A percentile compares a stretch with the other conserved stretches of the same genome.
phyloP scores from a whole-genome alignment of 345 rosid species.

The Durio zibethinus region DNA sequence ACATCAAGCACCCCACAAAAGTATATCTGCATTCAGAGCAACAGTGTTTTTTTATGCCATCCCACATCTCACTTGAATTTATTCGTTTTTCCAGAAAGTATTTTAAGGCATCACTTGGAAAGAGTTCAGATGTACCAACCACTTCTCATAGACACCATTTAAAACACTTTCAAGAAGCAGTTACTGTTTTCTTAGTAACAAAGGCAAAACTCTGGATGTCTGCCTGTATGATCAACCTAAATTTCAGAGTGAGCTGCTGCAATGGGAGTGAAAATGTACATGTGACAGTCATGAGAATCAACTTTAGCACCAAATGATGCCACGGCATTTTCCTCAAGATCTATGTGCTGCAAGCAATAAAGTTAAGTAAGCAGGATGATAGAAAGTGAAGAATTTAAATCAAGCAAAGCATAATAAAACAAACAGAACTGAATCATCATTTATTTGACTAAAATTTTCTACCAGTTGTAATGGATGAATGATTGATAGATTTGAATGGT shows the following conservation, averaged over 20 bases:
- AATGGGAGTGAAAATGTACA: constrained; percentile 65
- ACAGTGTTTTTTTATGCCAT: not conserved
- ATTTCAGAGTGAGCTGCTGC: constrained; percentile 30
- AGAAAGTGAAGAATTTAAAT: not conserved
- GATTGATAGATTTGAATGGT: not conserved
- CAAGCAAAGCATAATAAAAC: not conserved
- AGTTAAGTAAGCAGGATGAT: not conserved
- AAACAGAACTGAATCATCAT: not conserved
- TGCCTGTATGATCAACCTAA: constrained; percentile 10
- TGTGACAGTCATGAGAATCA: constrained; percentile 59
- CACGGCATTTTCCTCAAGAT: constrained; percentile 42
- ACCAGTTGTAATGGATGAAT: not conserved
- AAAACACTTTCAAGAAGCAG: not conserved
- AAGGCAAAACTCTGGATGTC: not conserved
- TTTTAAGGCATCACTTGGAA: not conserved
- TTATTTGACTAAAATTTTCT: not conserved
- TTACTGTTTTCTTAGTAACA: not conserved
- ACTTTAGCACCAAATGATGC: constrained; percentile 60
- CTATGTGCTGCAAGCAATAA: constrained; percentile 46
- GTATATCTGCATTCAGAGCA: not conserved
- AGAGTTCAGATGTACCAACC: not conserved
- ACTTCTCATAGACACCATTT: not conserved
- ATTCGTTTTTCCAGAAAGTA: no score
- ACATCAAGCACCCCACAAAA: not conserved
- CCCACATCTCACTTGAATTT: not conserved